A percentile compares a stretch with the other conserved stretches of the same genome.
These are phyloP conservation scores for Fusarium tuaranense DNA, from an alignment of 2,329 filamentous ascomycete species.

Conservation along the genomic window DNA sequence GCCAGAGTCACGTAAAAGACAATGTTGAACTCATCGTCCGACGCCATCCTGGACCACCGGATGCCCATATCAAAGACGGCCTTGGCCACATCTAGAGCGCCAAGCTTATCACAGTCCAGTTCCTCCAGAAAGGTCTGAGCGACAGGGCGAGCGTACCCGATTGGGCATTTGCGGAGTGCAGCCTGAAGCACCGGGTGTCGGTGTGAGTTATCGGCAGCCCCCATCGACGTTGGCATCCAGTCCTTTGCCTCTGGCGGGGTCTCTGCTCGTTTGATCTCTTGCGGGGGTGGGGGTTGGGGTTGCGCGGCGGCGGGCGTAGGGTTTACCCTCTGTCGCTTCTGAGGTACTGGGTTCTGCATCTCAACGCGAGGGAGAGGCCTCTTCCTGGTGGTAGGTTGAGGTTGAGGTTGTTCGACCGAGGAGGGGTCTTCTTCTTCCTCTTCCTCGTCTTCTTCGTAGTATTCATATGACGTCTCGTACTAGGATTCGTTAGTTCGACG, in stretches of 20 bases:
- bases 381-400: constrained; percentile 19
- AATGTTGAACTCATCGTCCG: constrained; percentile 29
- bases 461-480: constrained; percentile 34
- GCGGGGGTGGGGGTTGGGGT: background rate
- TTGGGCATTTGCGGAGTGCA: background rate
- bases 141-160: constrained; percentile 4
- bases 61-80: constrained; percentile 34
- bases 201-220: constrained; percentile 13
- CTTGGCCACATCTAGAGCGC: constrained; percentile 17
- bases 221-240: constrained; percentile 4
- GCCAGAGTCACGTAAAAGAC: constrained; percentile 21
- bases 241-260: constrained; percentile 9
- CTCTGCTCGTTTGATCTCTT: background rate
- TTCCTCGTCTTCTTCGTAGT: constrained; percentile 25
- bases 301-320: constrained; percentile 1
- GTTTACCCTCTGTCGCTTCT: constrained; percentile 29
- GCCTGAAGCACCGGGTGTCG: constrained; percentile 15
- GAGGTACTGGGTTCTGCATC: constrained; percentile 8
- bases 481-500: constrained; percentile 22
- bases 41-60: constrained; percentile 27
- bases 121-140: constrained; percentile 28
- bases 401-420: background rate
- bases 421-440: constrained; percentile 9
- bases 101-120: constrained; percentile 14
- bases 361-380: constrained; percentile 28